Base-by-base conservation (phyloP, 371 early-diverging fungal species). In the Rhizopus delemar region DNA sequence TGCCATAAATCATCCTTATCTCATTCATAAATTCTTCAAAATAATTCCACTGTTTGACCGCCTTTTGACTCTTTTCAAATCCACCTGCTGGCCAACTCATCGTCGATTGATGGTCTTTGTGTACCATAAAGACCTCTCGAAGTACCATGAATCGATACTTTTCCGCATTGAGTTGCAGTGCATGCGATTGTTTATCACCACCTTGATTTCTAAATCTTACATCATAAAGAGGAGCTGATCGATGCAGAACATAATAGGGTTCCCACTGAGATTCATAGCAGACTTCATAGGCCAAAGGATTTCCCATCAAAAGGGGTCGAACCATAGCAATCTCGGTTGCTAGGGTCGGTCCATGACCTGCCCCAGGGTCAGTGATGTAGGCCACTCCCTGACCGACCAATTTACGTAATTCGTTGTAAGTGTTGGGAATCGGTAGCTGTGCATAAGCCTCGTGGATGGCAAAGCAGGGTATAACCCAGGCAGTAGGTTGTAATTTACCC, bases 251-350 rank as follows among this genome's bases (percentile, higher is more conserved):
- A 46, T 87, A 87, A 52, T 87, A 86, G 3, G 86, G 88, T 48
- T 88, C 88, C 88, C 88, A 88, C 52, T 85, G 86, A 0, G 85
- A 85, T 57, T 86, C 88, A 63, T 76, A 88, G 52, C 88, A 88
- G 7, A 85, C 84, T 63, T 86, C 85, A 52, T 82, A 86, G 0
- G 71, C 76, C 0, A 78, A 63, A 5, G 36, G 63, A 48, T 54
- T 59, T 29, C 38, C 70, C 32, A 54, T 35, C 8, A 59, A 41
- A 28, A 69, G 65, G 15, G 43, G 66, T 36, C 53, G 67, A 4
- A 61, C 72, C 46, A 76, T 65, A 13, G 66, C 80, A 16, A 80
- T 56, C 29, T 76, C 63, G 5, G 56, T 51, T 0, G 73, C 79
- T 22, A 72, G 57, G 1, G 86, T 87, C 5, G 87, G 86, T 0